Evolutionary conservation across 1,284 basidiomycete species (phyloP).

Genomic region (Apiotrichum mycotoxinovorans): DNA sequence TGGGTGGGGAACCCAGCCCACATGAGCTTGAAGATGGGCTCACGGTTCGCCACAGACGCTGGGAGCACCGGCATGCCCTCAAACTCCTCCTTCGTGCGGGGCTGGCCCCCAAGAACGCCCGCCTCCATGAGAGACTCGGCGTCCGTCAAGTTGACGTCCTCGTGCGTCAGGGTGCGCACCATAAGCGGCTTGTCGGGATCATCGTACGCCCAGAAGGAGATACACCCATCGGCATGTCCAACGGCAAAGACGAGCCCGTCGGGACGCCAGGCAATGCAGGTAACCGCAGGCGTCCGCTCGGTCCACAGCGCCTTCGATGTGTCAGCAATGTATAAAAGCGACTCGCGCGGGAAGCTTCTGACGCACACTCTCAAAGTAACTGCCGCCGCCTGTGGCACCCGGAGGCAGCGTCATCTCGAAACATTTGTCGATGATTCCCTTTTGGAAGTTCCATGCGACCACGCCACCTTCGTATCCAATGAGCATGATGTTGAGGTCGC

Average conservation of each 20-base stretch:
- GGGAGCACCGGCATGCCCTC: conserved; percentile 23
- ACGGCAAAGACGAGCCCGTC: conserved; percentile 55
- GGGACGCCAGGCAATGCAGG: conserved; percentile 64
- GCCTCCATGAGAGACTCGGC: conserved; percentile 49
- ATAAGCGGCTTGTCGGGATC: conserved; percentile 76
- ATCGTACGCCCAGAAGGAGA: conserved; percentile 80
- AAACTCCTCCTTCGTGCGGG: conserved; percentile 19
- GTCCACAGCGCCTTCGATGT: conserved; percentile 60
- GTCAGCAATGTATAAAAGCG: conserved; percentile 4
- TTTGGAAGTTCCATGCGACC: conserved; percentile 66
- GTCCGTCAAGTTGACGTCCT: conserved; percentile 53
- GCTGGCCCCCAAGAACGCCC: conserved; percentile 48
- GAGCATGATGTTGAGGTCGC: conserved; percentile 74
- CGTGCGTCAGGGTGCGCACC: conserved; percentile 64
- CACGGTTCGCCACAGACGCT: conserved; percentile 51
- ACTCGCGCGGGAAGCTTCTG: not conserved
- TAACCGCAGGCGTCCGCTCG: conserved; percentile 68
- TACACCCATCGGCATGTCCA: conserved; percentile 73
- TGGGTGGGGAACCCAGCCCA: conserved; percentile 72
- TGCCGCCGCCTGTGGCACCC: conserved; percentile 73
- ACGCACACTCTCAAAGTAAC: conserved; percentile 53
- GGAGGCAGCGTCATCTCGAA: conserved; percentile 68
- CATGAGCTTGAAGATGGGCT: conserved; percentile 82
- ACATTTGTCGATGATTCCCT: conserved; percentile 60
- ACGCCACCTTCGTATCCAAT: conserved; percentile 79